Percentiles rank a stretch among this genome's conserved stretches.
These are phyloP conservation scores for Cornus suecica DNA, from an alignment of 148 eudicot species.

Conservation along the genomic window DNA sequence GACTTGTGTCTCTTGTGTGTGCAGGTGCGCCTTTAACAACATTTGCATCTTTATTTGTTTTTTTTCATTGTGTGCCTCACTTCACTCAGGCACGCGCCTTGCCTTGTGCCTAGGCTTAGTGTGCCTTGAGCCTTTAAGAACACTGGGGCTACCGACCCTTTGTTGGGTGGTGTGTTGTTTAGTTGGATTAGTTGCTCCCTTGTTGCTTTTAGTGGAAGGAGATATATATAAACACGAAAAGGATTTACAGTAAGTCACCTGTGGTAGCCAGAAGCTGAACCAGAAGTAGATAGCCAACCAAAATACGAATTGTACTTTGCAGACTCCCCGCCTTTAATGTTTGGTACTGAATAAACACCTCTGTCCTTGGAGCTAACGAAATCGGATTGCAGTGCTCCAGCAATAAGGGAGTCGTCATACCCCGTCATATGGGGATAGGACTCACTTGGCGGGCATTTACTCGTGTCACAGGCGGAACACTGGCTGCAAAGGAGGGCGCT, in stretches of 20 bases:
- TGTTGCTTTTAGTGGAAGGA: not conserved
- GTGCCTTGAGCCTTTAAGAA: no score
- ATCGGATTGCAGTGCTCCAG: constrained; percentile 41
- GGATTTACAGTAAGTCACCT: constrained; percentile 20
- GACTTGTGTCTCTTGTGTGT: no score
- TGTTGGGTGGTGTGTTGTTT: no score
- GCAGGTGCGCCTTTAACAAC: no score
- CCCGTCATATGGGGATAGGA: constrained; percentile 46
- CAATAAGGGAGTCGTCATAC: constrained; percentile 36
- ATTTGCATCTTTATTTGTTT: no score
- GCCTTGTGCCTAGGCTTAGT: no score
- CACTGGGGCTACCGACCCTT: no score
- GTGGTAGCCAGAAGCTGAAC: constrained; percentile 41
- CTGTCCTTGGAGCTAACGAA: constrained; percentile 30
- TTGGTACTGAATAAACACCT: constrained; percentile 40
- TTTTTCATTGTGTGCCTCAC: no score
- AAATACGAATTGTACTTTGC: constrained; percentile 26
- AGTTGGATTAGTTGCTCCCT: no score
- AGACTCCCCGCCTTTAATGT: constrained; percentile 30
- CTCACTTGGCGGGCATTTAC: constrained; percentile 39
- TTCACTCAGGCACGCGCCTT: no score
- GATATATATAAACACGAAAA: no score
- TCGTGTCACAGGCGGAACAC: constrained; percentile 30
- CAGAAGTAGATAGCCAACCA: constrained; percentile 50
- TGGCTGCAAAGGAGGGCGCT: constrained; percentile 32